Conservation (phyloP, 306 rosid genomes). For the Senna siamea region DNA sequence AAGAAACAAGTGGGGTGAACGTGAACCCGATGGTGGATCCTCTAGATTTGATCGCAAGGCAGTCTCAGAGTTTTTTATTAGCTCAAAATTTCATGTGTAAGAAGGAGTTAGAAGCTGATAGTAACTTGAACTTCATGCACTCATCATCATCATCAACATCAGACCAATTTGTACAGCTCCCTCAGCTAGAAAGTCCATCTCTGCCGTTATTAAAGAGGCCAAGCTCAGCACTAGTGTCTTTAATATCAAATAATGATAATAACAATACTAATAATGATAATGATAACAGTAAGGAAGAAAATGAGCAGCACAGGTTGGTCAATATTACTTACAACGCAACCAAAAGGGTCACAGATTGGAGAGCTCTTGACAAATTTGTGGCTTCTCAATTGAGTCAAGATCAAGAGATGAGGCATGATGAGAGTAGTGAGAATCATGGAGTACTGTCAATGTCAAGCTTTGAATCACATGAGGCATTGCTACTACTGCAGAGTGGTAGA, state of each 20-base stretch:
- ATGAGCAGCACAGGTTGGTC: slow-evolving; percentile 37
- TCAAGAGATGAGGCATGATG: slow-evolving; percentile 47
- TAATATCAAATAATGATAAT: slow-evolving; percentile 39
- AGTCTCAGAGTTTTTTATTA: slow-evolving; percentile 50
- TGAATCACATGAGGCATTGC: slow-evolving; percentile 53
- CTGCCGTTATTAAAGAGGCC: slow-evolving; percentile 69
- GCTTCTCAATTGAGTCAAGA: slow-evolving; percentile 88
- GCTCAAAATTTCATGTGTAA: slow-evolving; percentile 66
- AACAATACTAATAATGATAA: too few species aligned
- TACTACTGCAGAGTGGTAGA: slow-evolving; percentile 52
- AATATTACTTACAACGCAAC: slow-evolving; percentile 24
- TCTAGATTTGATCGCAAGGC: slow-evolving; percentile 59
- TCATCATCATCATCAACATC: slow-evolving; percentile 35
- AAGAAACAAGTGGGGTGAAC: slow-evolving; percentile 61
- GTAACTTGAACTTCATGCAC: slow-evolving; percentile 51
- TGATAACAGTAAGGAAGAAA: slow-evolving; percentile 50
- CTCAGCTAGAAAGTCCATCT: slow-evolving; percentile 84
- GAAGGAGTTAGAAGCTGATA: slow-evolving; percentile 75
- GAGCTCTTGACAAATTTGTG: slow-evolving; percentile 92
- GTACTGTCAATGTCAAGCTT: slow-evolving; percentile 47
- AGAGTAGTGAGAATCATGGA: slow-evolving; percentile 29
- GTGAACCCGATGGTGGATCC: slow-evolving; percentile 61
- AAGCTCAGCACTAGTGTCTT: slow-evolving; percentile 41
- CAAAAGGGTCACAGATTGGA: slow-evolving; percentile 85
- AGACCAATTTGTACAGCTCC: slow-evolving; percentile 68